These are phyloP conservation scores for Eutypella sp. DNA, from an alignment of 2,329 filamentous ascomycete species.

Conservation along the genomic window DNA sequence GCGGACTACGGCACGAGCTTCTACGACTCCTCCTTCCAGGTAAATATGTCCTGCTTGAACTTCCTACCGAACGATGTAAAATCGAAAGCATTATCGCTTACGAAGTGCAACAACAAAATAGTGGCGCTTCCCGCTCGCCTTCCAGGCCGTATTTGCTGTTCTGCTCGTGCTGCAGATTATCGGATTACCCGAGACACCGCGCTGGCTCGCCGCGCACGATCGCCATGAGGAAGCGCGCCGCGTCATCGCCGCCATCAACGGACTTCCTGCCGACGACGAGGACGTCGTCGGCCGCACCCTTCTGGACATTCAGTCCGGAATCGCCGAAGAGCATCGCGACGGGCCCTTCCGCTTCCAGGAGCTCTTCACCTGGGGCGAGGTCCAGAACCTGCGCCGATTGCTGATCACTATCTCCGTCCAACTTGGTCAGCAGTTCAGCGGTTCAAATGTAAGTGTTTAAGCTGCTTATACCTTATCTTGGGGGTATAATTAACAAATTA, in stretches of 20 bases:
- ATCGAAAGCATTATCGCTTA: too few species aligned
- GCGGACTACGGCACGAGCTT: conserved; percentile 9
- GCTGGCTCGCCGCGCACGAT: conserved; percentile 30
- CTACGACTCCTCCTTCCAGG: conserved; percentile 2
- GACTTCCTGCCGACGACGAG: conserved; percentile 13
- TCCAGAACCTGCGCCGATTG: conserved; percentile 21
- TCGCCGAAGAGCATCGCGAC: conserved; percentile 14
- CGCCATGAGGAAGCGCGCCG: conserved; percentile 23
- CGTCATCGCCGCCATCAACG: conserved; percentile 13
- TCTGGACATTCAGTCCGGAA: conserved; percentile 11
- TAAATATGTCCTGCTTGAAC: conserved; percentile 14
- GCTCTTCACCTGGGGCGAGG: conserved; percentile 15
- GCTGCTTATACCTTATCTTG: too few species aligned
- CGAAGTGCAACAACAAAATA: too few species aligned
- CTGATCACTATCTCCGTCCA: conserved; percentile 21
- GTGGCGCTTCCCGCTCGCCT: conserved; percentile 39
- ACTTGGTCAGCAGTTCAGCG: conserved; percentile 23
- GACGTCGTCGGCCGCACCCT: conserved; percentile 9
- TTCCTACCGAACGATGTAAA: conserved; percentile 28
- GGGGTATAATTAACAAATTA: too few species aligned
- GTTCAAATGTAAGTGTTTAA: conserved; percentile 20
- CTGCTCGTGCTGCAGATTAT: conserved; percentile 30
- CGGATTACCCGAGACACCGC: conserved; percentile 33
- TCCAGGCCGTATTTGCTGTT: conserved; percentile 35
- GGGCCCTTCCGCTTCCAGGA: conserved; percentile 18